Evolutionary conservation across 768 basidiomycete genomes (phyloP).

Genomic region (Suillus paluster): DNA sequence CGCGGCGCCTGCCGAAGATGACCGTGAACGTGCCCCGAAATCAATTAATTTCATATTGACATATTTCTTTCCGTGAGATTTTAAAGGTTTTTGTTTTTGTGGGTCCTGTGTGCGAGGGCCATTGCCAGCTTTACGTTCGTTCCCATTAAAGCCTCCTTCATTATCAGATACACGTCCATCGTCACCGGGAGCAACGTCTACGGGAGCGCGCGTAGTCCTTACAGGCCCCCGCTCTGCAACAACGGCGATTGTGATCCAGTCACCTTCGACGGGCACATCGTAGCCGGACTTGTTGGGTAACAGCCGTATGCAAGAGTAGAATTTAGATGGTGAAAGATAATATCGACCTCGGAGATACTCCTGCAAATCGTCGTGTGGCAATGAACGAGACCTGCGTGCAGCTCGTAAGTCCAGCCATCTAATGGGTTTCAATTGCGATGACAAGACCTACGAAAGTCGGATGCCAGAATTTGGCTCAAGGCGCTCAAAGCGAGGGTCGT

Average conservation of each 20-base stretch:
- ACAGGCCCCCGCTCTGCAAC: slow-evolving; percentile 89
- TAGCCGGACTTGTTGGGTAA: slow-evolving; percentile 81
- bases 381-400: slow-evolving; percentile 61
- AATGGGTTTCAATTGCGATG: neutral
- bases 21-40: slow-evolving; percentile 66
- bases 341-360: slow-evolving; percentile 83
- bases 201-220: slow-evolving; percentile 71
- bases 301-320: slow-evolving; percentile 86
- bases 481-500: slow-evolving; percentile 77
- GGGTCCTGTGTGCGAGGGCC: neutral
- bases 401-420: neutral
- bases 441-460: slow-evolving; percentile 67
- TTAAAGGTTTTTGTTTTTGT: slow-evolving; percentile 40
- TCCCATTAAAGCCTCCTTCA: slow-evolving; percentile 12
- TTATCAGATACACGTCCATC: slow-evolving; percentile 46
- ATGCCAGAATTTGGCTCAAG: slow-evolving; percentile 94
- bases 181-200: slow-evolving; percentile 48
- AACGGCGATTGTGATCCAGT: slow-evolving; percentile 96
- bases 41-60: slow-evolving; percentile 86
- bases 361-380: slow-evolving; percentile 79
- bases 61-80: slow-evolving; percentile 74
- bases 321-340: slow-evolving; percentile 83
- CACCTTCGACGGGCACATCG: slow-evolving; percentile 89
- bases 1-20: slow-evolving; percentile 58
- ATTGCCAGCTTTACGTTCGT: slow-evolving; percentile 17